Evolutionary conservation across 176 grass and related monocot species (phyloP).

Genomic region (Triticum aestivum): DNA sequence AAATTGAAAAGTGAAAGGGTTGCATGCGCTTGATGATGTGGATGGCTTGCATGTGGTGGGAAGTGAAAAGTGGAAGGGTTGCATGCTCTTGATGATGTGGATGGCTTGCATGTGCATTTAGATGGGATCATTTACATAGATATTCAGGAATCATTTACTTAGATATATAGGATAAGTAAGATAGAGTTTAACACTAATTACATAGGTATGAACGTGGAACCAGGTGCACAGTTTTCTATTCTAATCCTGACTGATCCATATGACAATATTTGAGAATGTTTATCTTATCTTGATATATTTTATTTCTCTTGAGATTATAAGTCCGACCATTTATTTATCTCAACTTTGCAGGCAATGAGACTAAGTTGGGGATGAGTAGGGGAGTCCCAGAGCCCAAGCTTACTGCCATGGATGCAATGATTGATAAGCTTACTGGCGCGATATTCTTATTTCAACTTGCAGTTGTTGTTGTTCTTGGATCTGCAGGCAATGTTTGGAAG

Average conservation of each 20-base stretch:
- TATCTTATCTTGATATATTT: slow-evolving; percentile 10
- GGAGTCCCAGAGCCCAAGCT: slow-evolving; percentile 92
- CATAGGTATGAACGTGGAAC: not conserved
- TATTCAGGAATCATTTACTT: no score
- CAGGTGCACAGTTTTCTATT: not conserved
- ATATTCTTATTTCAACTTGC: slow-evolving; percentile 99
- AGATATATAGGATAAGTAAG: not conserved
- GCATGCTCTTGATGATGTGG: no score
- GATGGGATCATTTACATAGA: no score
- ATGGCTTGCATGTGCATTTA: no score
- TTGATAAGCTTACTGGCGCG: slow-evolving; percentile 97
- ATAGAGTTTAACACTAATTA: not conserved
- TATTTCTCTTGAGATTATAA: not conserved
- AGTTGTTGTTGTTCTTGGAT: slow-evolving; percentile 86
- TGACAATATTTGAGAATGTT: not conserved
- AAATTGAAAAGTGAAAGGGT: no score
- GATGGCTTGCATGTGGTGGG: no score
- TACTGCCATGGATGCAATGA: slow-evolving; percentile 96
- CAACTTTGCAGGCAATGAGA: slow-evolving; percentile 76
- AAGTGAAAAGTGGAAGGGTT: no score
- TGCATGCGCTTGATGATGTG: no score
- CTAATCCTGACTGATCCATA: not conserved
- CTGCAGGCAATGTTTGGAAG: slow-evolving; percentile 97
- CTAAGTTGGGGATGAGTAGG: slow-evolving; percentile 96
- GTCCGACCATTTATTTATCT: slow-evolving; percentile 24